Percentiles rank a stretch among this genome's conserved stretches.
phyloP scores from a whole-genome alignment of 73 alveolate species.

The Symbiodinium natans region DNA sequence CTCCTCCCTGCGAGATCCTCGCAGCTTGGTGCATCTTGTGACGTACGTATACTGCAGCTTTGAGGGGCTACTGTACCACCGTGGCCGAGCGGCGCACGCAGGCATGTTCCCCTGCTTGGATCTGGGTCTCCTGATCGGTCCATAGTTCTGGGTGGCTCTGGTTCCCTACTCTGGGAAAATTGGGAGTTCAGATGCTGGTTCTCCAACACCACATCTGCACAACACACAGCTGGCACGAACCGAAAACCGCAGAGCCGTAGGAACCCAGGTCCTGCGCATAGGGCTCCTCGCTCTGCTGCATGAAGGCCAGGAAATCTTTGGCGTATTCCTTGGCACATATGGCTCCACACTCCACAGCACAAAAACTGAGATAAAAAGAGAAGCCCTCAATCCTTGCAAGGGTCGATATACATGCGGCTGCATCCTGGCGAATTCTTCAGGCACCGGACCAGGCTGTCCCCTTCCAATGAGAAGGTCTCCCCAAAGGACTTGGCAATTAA shows the following conservation, averaged over 20 bases:
- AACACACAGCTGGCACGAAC: not conserved
- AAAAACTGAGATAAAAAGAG: too few species aligned
- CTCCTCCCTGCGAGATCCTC: too few species aligned
- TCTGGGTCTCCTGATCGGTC: not conserved
- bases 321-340: slow-evolving; percentile 45
- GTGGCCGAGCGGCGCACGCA: not conserved
- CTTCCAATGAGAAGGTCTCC: slow-evolving; percentile 48
- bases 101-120: not conserved
- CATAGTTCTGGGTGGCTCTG: too few species aligned
- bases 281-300: slow-evolving; percentile 36
- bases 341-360: too few species aligned
- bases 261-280: not conserved
- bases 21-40: too few species aligned
- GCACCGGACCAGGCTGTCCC: slow-evolving; percentile 1
- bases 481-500: slow-evolving; percentile 49
- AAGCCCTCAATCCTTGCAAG: not conserved
- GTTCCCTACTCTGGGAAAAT: too few species aligned
- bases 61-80: too few species aligned
- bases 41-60: too few species aligned
- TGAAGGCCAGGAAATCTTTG: slow-evolving; percentile 49
- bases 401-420: slow-evolving; percentile 4
- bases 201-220: too few species aligned
- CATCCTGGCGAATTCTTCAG: not conserved
- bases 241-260: too few species aligned
- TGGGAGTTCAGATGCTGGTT: too few species aligned